These are phyloP conservation scores for Auriscalpium microsporum DNA, from an alignment of 768 basidiomycete genomes.

Conservation along the genomic window DNA sequence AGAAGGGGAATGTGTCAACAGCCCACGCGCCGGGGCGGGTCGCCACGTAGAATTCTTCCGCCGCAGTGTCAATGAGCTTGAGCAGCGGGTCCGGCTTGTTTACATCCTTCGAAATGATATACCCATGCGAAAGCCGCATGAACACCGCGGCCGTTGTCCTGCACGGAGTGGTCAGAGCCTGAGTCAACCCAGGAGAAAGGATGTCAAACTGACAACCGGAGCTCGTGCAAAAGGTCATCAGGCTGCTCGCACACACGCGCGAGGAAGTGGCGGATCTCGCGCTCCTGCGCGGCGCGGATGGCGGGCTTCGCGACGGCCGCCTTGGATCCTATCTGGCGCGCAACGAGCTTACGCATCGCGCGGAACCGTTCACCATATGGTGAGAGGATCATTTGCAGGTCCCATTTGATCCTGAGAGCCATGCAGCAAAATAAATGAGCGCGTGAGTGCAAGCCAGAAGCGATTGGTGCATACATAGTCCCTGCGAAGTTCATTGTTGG, in stretches of 20 bases:
- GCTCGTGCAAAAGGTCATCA: background rate
- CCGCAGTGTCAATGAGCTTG: slow-evolving; percentile 3
- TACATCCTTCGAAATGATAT: background rate
- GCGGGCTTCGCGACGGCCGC: background rate
- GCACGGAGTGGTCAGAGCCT: background rate
- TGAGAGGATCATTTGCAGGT: slow-evolving; percentile 5
- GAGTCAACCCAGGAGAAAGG: background rate
- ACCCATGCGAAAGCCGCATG: slow-evolving; percentile 6
- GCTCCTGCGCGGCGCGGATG: background rate
- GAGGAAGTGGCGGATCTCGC: slow-evolving; percentile 2
- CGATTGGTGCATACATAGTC: background rate
- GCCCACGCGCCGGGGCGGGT: slow-evolving; percentile 3
- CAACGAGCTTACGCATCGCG: slow-evolving; percentile 4
- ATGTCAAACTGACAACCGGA: background rate
- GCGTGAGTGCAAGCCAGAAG: background rate
- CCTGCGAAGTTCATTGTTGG: slow-evolving; percentile 5
- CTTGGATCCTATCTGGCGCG: slow-evolving; percentile 7
- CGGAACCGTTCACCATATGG: slow-evolving; percentile 4
- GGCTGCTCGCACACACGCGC: background rate
- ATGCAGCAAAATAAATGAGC: background rate
- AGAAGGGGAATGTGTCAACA: slow-evolving; percentile 2
- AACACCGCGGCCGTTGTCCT: slow-evolving; percentile 5
- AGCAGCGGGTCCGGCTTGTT: slow-evolving; percentile 4
- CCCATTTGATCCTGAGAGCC: slow-evolving; percentile 3
- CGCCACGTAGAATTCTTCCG: slow-evolving; percentile 6